phyloP scores from a whole-genome alignment of 345 rosid genomes.

The Murraya paniculata region DNA sequence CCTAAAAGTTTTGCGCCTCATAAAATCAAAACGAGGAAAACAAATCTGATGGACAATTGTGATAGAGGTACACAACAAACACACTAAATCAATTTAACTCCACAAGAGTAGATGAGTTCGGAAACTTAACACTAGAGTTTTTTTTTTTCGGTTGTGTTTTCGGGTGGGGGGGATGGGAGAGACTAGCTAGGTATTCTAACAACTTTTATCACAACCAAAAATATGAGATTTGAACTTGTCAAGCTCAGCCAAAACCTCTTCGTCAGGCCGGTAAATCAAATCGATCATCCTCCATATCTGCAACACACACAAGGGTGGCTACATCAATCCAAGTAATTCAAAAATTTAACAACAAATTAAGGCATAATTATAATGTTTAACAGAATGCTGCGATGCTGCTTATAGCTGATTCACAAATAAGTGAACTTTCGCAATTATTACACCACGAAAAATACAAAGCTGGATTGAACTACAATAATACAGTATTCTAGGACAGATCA shows the following conservation, averaged over 20 bases:
- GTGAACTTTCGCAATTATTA: background rate
- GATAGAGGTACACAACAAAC: too few species aligned
- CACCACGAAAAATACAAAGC: background rate
- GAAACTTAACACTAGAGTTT: background rate
- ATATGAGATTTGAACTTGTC: constrained; percentile 49
- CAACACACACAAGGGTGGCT: background rate
- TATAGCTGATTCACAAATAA: too few species aligned
- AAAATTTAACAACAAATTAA: background rate
- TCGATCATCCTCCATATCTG: constrained; percentile 77
- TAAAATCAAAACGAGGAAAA: background rate
- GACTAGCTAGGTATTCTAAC: too few species aligned
- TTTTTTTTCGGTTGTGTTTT: too few species aligned
- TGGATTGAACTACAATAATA: background rate
- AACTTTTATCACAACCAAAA: constrained; percentile 26
- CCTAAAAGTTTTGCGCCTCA: background rate
- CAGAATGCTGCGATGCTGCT: too few species aligned
- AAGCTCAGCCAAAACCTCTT: constrained; percentile 58
- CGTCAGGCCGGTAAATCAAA: constrained; percentile 53
- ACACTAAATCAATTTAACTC: background rate
- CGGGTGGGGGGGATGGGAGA: too few species aligned
- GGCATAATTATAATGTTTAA: background rate
- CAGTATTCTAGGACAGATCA: background rate
- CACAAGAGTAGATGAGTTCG: background rate
- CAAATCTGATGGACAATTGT: background rate
- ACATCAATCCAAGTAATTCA: background rate